phyloP scores from a whole-genome alignment of 2,329 filamentous ascomycete genomes.

The Epichloe aotearoae region DNA sequence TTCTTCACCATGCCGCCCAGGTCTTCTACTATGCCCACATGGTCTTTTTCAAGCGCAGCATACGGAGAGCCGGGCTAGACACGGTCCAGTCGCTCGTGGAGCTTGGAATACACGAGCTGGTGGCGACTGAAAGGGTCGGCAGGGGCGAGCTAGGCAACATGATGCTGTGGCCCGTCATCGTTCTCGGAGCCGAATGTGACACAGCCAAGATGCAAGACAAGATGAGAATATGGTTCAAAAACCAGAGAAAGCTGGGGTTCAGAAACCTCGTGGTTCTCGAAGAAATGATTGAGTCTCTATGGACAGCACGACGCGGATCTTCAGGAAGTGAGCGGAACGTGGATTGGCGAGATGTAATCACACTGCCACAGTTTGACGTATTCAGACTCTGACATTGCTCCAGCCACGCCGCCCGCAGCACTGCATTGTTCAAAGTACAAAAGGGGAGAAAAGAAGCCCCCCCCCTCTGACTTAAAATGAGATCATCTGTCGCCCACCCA shows the following conservation, averaged over 20 bases:
- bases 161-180: conserved; percentile 23
- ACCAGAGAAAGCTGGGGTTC: conserved; percentile 21
- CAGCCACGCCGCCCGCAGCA: no score
- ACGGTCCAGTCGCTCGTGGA: conserved; percentile 19
- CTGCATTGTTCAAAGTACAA: no score
- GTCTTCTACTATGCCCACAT: conserved; percentile 23
- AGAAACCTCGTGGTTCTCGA: conserved; percentile 18
- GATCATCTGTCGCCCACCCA: neutral
- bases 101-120: conserved; percentile 17
- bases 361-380: conserved; percentile 20
- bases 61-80: conserved; percentile 12
- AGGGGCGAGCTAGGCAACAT: conserved; percentile 18
- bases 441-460: no score
- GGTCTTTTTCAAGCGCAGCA: conserved; percentile 21
- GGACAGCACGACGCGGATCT: conserved; percentile 12
- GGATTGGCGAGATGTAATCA: conserved; percentile 21
- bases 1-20: conserved; percentile 11
- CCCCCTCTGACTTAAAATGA: conserved; percentile 1
- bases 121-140: conserved; percentile 17
- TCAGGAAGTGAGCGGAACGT: conserved; percentile 9
- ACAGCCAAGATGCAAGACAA: conserved; percentile 13
- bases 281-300: conserved; percentile 19
- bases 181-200: conserved; percentile 22
- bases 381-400: conserved; percentile 6
- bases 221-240: conserved; percentile 18